Percentiles rank a stretch among this genome's conserved stretches.
Conservation (phyloP, 495 filamentous ascomycete species). For the Amniculicola lignicola region DNA sequence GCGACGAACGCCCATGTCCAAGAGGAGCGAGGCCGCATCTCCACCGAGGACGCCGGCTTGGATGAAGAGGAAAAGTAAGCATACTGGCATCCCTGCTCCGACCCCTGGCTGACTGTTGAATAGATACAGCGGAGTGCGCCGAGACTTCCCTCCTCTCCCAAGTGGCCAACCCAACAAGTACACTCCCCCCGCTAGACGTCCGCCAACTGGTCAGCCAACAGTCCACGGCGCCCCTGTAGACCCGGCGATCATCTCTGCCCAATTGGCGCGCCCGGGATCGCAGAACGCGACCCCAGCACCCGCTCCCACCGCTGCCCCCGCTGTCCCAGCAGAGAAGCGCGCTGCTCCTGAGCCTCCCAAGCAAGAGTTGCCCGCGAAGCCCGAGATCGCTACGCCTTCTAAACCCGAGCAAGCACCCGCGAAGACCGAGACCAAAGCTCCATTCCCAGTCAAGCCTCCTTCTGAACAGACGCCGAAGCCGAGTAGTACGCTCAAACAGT, state of each 20-base stretch:
- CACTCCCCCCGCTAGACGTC: conserved; percentile 80
- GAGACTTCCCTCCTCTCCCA: conserved; percentile 68
- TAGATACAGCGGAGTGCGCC: conserved; percentile 88
- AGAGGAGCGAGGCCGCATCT: conserved; percentile 77
- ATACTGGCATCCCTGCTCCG: not conserved
- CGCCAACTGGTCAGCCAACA: conserved; percentile 68
- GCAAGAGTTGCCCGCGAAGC: conserved; percentile 42
- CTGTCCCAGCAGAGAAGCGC: conserved; percentile 32
- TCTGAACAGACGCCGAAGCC: conserved; percentile 40
- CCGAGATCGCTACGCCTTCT: conserved; percentile 34
- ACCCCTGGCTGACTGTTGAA: conserved; percentile 12
- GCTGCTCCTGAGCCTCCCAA: conserved; percentile 26
- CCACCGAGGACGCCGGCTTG: conserved; percentile 59
- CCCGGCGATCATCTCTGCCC: conserved; percentile 77
- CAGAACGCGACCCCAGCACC: conserved; percentile 16
- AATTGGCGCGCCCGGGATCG: conserved; percentile 56
- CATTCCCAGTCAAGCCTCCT: conserved; percentile 30
- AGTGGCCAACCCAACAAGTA: conserved; percentile 71
- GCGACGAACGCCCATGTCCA: conserved; percentile 74
- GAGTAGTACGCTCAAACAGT: conserved; percentile 34
- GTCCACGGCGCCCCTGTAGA: conserved; percentile 72
- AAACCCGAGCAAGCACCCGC: conserved; percentile 33
- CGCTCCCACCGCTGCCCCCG: not conserved
- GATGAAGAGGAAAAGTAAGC: conserved; percentile 90
- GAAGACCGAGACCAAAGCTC: conserved; percentile 33